Percentiles rank a stretch among this genome's conserved stretches.
Evolutionary conservation across 306 rosid species (phyloP).

Genomic region (Fragaria iinumae): DNA sequence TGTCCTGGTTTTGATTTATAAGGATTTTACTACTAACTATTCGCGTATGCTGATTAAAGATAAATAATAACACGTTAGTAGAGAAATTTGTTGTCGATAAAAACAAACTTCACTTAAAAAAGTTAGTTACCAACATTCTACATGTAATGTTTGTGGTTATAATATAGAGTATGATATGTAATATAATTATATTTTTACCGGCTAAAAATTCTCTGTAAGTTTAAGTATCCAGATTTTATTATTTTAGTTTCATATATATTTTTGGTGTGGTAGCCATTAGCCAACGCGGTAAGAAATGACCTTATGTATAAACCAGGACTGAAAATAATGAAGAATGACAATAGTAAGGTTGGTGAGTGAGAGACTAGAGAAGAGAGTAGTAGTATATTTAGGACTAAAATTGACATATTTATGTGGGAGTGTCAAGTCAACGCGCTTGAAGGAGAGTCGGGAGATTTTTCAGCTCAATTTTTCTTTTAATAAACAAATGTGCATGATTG

Average conservation of each 20-base stretch:
- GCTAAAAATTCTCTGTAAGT: too few relatives aligned
- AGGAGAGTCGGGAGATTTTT: slow-evolving; percentile 4
- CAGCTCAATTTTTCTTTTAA: background rate
- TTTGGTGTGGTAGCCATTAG: background rate
- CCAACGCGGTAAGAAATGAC: background rate
- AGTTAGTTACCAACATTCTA: background rate
- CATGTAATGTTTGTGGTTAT: background rate
- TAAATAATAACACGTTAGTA: background rate
- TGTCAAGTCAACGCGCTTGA: slow-evolving; percentile 13
- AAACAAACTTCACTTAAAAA: background rate
- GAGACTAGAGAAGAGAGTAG: background rate
- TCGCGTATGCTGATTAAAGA: too few relatives aligned
- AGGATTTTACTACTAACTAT: too few relatives aligned
- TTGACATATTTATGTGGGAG: background rate
- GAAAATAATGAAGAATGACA: background rate
- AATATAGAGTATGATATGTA: too few relatives aligned
- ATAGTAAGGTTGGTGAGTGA: background rate
- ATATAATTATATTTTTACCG: too few relatives aligned
- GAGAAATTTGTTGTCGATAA: background rate
- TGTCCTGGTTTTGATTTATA: background rate
- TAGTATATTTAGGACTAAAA: background rate
- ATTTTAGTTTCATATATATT: background rate
- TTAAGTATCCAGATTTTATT: too few relatives aligned
- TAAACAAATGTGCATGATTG: background rate
- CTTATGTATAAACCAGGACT: background rate